These are phyloP conservation scores for Lachnum nothofagi DNA, from an alignment of 2,329 filamentous ascomycete genomes.

Conservation along the genomic window DNA sequence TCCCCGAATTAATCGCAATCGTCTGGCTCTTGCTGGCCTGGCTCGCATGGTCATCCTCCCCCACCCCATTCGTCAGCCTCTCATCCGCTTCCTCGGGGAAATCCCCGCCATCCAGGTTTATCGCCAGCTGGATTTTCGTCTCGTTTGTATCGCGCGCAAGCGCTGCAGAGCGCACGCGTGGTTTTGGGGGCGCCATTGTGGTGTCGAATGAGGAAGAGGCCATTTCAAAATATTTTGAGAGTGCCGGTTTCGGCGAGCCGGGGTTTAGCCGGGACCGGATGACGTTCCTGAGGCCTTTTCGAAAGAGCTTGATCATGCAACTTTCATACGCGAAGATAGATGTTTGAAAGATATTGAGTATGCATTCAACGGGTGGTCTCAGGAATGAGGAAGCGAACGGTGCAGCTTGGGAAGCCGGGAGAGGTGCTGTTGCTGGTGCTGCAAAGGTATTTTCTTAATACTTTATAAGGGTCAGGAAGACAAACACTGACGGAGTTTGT, in stretches of 20 bases:
- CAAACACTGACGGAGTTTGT: neutral
- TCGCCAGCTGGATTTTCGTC: constrained; percentile 88
- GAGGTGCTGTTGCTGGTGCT: constrained; percentile 62
- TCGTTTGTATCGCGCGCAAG: constrained; percentile 92
- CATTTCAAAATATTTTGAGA: constrained; percentile 4
- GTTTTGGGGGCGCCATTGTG: constrained; percentile 20
- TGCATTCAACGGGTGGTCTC: constrained; percentile 52
- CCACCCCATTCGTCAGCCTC: constrained; percentile 44
- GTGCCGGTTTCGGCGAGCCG: constrained; percentile 10
- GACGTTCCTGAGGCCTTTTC: constrained; percentile 10
- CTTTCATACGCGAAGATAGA: neutral
- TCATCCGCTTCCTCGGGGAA: constrained; percentile 62
- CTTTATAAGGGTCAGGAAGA: neutral
- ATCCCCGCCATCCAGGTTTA: constrained; percentile 87
- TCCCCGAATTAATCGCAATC: constrained; percentile 85
- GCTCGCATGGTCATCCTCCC: constrained; percentile 65
- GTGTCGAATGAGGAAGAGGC: neutral
- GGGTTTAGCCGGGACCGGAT: neutral
- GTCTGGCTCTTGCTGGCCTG: constrained; percentile 80
- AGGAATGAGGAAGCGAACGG: constrained; percentile 61
- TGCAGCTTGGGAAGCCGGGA: constrained; percentile 66
- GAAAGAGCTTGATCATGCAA: neutral
- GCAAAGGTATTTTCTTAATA: constrained; percentile 47
- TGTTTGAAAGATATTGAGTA: constrained; percentile 18
- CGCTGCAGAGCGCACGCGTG: constrained; percentile 59